Base-by-base conservation (phyloP, 768 basidiomycete species). In the Xerocomus brunneocitrinus region DNA sequence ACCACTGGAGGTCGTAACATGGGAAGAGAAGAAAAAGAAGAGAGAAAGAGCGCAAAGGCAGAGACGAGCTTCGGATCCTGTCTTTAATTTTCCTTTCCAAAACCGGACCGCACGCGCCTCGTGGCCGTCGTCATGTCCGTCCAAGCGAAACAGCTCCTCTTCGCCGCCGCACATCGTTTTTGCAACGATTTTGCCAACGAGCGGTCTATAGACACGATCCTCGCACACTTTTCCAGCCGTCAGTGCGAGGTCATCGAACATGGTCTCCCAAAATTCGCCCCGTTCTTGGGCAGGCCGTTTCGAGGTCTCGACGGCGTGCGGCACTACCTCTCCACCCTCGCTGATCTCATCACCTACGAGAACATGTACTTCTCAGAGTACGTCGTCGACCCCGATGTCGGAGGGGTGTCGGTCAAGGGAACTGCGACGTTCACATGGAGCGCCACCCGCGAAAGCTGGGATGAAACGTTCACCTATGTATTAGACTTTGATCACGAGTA, bases 381-480 rank as follows among this genome's bases (percentile, higher is more conserved):
- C 58, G 58, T 79, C 47, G 74, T 85, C 35, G 85, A 86, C 60
- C 42, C 62, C 5, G 76, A 79, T 46, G 71, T 65, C 38, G 65
- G 71, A 39, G 80, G 76, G 63, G 83, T 81, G n/a, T 77, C 74
- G 16, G 74, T 78, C 50, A 81, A 76, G 61, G 85, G 83, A 6
- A 65, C 54, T 47, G 83, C 79, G 10, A 72, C 53, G 22, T 86
- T 85, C 65, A 80, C 75, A 2, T 85, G 85, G 84, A 63, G 61
- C 52, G 67, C 72, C 55, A 80, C 79, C 5, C 60, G 64, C 41
- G 71, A 84, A 62, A 74, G 73, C 45, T 86, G 85, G 84, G 68
- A 80, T 27, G 85, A 86, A 70, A 75, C 72, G 14, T 87, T 86
- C 59, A 67, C 72, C 8, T 85, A 85, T 58, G 71, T 78, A 16